Evolutionary conservation across 441 rosid genomes (phyloP).

Genomic region (Codiaeum variegatum): DNA sequence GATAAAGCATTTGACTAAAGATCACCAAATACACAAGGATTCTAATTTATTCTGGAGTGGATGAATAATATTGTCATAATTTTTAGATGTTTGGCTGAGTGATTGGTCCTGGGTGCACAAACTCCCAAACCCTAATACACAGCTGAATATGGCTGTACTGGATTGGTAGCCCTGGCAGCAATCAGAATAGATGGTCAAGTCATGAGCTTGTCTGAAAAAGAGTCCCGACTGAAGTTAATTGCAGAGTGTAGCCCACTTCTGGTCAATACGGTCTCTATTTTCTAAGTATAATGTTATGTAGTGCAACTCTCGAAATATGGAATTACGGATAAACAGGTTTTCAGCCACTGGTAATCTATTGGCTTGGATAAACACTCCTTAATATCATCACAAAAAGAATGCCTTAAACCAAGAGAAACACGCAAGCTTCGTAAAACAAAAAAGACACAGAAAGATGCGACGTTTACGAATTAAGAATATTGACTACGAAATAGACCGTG

Average conservation of each 20-base stretch:
- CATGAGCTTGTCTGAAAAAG: neutral
- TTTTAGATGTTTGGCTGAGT: neutral
- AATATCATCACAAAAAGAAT: neutral
- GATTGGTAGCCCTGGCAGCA: neutral
- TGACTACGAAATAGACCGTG: too few relatives aligned
- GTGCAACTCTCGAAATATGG: neutral
- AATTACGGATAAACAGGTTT: neutral
- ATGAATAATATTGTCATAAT: neutral
- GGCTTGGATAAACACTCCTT: neutral
- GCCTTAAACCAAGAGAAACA: neutral
- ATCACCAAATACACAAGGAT: neutral
- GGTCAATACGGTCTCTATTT: neutral
- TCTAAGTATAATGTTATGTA: neutral
- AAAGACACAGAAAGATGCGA: neutral
- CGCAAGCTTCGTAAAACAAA: neutral
- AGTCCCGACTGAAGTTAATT: neutral
- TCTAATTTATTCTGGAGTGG: neutral
- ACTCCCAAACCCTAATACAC: too few relatives aligned
- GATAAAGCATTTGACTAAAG: neutral
- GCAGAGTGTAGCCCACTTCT: neutral
- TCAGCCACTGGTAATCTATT: neutral
- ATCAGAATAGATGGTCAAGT: neutral
- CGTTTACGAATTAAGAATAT: too few relatives aligned
- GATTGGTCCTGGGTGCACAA: too few relatives aligned
- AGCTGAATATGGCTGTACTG: too few relatives aligned